Percentiles rank a stretch among this genome's conserved stretches.
Conservation (phyloP, 805 yeast genomes). For the Starmerella scarabaei region DNA sequence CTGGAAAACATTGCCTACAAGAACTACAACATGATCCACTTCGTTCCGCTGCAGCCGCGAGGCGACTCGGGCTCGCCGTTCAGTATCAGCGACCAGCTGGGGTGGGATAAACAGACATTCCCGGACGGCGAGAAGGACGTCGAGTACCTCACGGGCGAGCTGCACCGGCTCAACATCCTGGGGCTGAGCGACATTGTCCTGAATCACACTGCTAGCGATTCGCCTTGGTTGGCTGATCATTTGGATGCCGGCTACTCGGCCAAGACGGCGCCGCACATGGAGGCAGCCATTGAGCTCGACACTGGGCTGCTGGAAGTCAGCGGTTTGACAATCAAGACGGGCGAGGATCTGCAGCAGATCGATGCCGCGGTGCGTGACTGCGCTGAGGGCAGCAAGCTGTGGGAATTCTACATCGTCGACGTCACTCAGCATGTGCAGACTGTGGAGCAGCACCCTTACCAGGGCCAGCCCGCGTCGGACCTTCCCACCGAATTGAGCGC, state of each 20-base stretch:
- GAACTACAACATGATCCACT: conserved; percentile 91
- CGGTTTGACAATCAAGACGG: conserved; percentile 39
- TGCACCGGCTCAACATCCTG: conserved; percentile 47
- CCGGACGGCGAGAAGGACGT: conserved; percentile 43
- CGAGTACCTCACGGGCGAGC: conserved; percentile 33
- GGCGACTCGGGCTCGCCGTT: conserved; percentile 91
- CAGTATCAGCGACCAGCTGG: conserved; percentile 74
- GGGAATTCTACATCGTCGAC: conserved; percentile 73
- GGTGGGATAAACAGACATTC: conserved; percentile 58
- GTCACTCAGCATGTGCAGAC: conserved; percentile 33
- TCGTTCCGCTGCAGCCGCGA: conserved; percentile 81
- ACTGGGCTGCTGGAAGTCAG: conserved; percentile 43
- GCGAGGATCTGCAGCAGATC: conserved; percentile 44
- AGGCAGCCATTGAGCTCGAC: conserved; percentile 76
- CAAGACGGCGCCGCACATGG: conserved; percentile 79
- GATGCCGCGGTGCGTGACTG: conserved; percentile 50
- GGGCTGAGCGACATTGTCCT: conserved; percentile 85
- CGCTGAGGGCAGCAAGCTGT: conserved; percentile 41
- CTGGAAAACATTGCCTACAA: conserved; percentile 52
- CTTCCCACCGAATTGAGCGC: conserved; percentile 25
- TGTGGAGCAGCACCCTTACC: conserved; percentile 20
- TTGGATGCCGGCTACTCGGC: conserved; percentile 86
- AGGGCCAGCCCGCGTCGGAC: conserved; percentile 37
- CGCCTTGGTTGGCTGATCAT: conserved; percentile 69
- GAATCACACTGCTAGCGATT: conserved; percentile 89